Conservation (phyloP, 495 filamentous ascomycete genomes). For the Penicillium herquei region DNA sequence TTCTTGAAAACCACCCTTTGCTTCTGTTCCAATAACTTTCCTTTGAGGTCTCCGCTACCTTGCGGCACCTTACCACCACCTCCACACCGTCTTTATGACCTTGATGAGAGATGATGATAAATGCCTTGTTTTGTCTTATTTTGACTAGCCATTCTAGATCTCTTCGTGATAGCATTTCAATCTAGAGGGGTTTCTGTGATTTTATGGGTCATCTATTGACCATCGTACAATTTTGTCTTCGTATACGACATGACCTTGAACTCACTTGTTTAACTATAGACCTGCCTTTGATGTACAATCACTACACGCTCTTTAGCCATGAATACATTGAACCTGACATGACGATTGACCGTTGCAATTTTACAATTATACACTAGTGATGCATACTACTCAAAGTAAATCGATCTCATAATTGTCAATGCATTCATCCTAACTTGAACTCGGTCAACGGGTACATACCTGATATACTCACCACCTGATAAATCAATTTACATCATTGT, state of each 20-base stretch:
- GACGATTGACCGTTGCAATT: slow-evolving; percentile 3
- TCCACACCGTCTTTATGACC: slow-evolving; percentile 51
- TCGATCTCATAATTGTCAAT: neutral
- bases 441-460: no score
- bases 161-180: slow-evolving; percentile 39
- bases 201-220: slow-evolving; percentile 9
- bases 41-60: slow-evolving; percentile 14
- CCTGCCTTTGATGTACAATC: neutral
- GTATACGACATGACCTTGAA: slow-evolving; percentile 1
- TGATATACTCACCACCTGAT: no score
- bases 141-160: slow-evolving; percentile 41
- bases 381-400: neutral
- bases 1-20: slow-evolving; percentile 3
- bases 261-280: slow-evolving; percentile 5
- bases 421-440: neutral
- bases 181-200: slow-evolving; percentile 28
- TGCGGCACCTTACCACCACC: slow-evolving; percentile 47
- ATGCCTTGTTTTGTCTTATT: slow-evolving; percentile 29
- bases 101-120: slow-evolving; percentile 57
- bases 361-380: neutral
- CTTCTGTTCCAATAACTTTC: slow-evolving; percentile 12
- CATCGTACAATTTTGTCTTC: neutral
- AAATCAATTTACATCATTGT: neutral
- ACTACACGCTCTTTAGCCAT: neutral
- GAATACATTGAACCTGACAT: slow-evolving; percentile 5